Evolutionary conservation across 2,329 filamentous ascomycete genomes (phyloP).

Genomic region (Trichoderma sp.): DNA sequence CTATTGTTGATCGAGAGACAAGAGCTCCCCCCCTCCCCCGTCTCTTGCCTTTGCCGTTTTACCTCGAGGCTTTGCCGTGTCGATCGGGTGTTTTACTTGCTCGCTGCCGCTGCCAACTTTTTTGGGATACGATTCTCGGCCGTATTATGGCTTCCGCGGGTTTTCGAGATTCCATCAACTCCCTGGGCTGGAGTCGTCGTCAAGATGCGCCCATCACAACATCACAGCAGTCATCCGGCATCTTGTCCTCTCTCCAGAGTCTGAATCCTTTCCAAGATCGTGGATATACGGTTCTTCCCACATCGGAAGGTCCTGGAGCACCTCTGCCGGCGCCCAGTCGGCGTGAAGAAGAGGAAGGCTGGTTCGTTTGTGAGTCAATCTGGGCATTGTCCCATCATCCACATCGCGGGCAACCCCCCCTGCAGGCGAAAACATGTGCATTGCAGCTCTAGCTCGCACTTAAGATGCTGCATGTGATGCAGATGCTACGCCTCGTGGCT

Average conservation of each 20-base stretch:
- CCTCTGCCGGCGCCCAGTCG: constrained; percentile 81
- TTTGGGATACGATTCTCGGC: background rate
- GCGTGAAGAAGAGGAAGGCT: constrained; percentile 92
- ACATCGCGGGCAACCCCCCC: constrained; percentile 39
- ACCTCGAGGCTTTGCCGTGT: constrained; percentile 11
- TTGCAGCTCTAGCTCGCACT: constrained; percentile 38
- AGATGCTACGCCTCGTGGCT: constrained; percentile 27
- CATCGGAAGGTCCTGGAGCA: constrained; percentile 77
- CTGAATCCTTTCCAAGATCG: constrained; percentile 84
- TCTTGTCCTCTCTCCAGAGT: constrained; percentile 79
- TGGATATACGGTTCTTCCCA: constrained; percentile 89
- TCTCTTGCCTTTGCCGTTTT: background rate
- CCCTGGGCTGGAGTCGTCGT: constrained; percentile 89
- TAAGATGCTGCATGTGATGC: constrained; percentile 46
- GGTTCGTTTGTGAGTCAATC: constrained; percentile 82
- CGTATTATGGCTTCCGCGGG: constrained; percentile 76
- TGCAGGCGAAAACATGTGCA: constrained; percentile 51
- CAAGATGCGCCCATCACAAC: constrained; percentile 78
- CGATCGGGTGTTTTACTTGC: constrained; percentile 5
- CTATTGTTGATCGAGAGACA: constrained; percentile 9
- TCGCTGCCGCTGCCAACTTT: background rate
- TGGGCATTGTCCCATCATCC: constrained; percentile 30
- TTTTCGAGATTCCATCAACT: constrained; percentile 93
- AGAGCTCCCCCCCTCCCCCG: background rate
- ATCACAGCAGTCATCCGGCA: constrained; percentile 65